These are phyloP conservation scores for Monilinia vaccinii-corymbosi DNA, from an alignment of 2,329 filamentous ascomycete genomes.

Conservation along the genomic window DNA sequence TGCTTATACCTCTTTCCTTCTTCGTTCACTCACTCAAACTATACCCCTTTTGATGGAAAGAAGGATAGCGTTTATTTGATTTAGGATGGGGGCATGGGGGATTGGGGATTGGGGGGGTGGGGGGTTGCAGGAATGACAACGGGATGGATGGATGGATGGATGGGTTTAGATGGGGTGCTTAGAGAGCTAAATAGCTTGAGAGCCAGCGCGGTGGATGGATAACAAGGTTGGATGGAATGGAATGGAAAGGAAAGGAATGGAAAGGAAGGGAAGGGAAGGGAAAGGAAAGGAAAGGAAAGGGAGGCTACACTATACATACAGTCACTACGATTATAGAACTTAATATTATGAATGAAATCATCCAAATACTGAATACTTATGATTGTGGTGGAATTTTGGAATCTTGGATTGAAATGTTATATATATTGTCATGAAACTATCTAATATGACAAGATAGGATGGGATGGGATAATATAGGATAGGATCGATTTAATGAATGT, in stretches of 20 bases:
- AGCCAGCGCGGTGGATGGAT: background rate
- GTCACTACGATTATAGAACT: background rate
- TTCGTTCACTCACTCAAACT: constrained; percentile 1
- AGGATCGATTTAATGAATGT: too few relatives aligned
- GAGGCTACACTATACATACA: constrained; percentile 4
- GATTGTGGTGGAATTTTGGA: too few relatives aligned
- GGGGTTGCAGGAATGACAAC: too few relatives aligned
- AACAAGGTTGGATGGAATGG: background rate
- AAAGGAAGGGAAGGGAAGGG: too few relatives aligned
- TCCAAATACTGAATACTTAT: background rate
- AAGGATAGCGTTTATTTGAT: background rate
- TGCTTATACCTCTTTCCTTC: background rate
- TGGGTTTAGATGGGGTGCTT: background rate
- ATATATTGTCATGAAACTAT: too few relatives aligned
- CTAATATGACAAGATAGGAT: too few relatives aligned
- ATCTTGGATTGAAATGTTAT: too few relatives aligned
- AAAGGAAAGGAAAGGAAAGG: too few relatives aligned
- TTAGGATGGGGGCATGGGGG: background rate
- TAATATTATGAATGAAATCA: background rate
- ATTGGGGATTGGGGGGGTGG: too few relatives aligned
- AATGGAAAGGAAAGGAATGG: too few relatives aligned
- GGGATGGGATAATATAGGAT: too few relatives aligned
- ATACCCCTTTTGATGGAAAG: constrained; percentile 1
- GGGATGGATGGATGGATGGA: background rate
- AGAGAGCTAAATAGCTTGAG: background rate